phyloP scores from a whole-genome alignment of 2,329 filamentous ascomycete species.

The Bisporella sp. region DNA sequence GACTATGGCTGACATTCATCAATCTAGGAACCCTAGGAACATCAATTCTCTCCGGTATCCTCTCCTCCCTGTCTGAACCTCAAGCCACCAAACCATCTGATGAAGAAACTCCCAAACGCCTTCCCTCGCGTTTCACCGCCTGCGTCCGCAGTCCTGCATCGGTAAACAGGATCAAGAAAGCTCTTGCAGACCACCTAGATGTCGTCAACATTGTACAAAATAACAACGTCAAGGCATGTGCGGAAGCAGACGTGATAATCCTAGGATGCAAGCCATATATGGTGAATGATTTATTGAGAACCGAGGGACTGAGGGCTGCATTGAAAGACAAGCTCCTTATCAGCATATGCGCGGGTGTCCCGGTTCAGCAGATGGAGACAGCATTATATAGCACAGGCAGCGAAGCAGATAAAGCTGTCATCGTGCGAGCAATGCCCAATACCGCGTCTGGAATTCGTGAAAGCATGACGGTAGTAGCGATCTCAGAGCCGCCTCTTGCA shows the following conservation, averaged over 20 bases:
- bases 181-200: conserved; percentile 56
- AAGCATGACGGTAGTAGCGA: conserved; percentile 75
- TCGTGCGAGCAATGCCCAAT: conserved; percentile 81
- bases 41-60: conserved; percentile 74
- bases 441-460: conserved; percentile 73
- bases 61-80: conserved; percentile 58
- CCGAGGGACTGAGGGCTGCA: conserved; percentile 62
- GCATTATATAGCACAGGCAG: conserved; percentile 51
- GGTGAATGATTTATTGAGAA: conserved; percentile 60
- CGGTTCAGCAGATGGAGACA: conserved; percentile 58
- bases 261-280: conserved; percentile 77
- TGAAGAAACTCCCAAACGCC: conserved; percentile 44
- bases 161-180: conserved; percentile 59
- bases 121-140: conserved; percentile 73
- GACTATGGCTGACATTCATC: conserved; percentile 1
- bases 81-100: conserved; percentile 33
- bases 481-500: conserved; percentile 49
- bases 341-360: conserved; percentile 73
- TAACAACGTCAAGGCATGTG: conserved; percentile 62
- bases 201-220: conserved; percentile 61
- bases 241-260: conserved; percentile 65
- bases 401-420: conserved; percentile 41
- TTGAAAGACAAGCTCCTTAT: conserved; percentile 75
- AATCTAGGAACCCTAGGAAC: conserved; percentile 72
- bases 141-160: conserved; percentile 68